Evolutionary conservation across 2,329 filamentous ascomycete genomes (phyloP).

Genomic region (Monosporascus sp.): DNA sequence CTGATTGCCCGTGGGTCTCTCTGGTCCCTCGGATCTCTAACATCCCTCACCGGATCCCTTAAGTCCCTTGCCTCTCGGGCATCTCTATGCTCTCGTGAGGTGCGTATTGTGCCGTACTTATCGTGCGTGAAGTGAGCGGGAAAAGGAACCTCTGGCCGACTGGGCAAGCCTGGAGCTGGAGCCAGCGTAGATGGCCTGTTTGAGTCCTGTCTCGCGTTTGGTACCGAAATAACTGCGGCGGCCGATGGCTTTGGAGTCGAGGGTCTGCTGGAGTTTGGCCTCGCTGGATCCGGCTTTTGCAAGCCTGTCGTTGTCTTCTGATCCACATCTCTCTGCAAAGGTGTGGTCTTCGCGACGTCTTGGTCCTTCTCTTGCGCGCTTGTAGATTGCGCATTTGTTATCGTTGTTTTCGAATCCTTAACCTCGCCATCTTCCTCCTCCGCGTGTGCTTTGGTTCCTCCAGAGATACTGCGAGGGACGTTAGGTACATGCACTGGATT

Average conservation of each 20-base stretch:
- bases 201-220: conserved; percentile 24
- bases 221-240: conserved; percentile 10
- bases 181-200: conserved; percentile 24
- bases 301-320: conserved; percentile 11
- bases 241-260: conserved; percentile 18
- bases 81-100: conserved; percentile 23
- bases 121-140: conserved; percentile 42
- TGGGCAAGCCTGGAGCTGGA: conserved; percentile 40
- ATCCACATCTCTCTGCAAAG: conserved; percentile 10
- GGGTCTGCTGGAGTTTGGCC: conserved; percentile 13
- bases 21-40: conserved; percentile 34
- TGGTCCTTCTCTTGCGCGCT: conserved; percentile 13
- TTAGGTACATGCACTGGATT: conserved; percentile 4
- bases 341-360: conserved; percentile 7
- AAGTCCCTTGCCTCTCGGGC: conserved; percentile 23
- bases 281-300: conserved; percentile 19
- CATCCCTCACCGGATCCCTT: conserved; percentile 13
- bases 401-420: conserved; percentile 46
- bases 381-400: conserved; percentile 8
- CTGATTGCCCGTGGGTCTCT: conserved; percentile 29
- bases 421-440: conserved; percentile 72
- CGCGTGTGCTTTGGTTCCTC: conserved; percentile 27
- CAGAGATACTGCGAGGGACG: conserved; percentile 14
- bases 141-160: conserved; percentile 53
- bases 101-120: conserved; percentile 37